phyloP scores from a whole-genome alignment of 768 basidiomycete genomes.

The Hemileccinum impolitum region DNA sequence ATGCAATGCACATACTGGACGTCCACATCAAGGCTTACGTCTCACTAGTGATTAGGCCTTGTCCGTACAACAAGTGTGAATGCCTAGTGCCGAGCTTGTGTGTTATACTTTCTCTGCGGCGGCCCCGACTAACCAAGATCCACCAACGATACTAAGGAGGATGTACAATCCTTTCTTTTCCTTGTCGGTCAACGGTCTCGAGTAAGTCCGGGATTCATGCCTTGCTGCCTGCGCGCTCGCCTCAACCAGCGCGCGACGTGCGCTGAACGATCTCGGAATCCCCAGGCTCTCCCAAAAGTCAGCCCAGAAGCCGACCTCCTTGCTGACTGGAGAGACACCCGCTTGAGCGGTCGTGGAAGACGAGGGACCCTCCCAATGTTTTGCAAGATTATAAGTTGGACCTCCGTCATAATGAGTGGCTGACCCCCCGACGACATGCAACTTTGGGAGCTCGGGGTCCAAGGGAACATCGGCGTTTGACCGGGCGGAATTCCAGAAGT shows the following conservation, averaged over 20 bases:
- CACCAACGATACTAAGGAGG: constrained; percentile 45
- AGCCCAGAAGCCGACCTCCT: constrained; percentile 23
- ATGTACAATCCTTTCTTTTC: constrained; percentile 48
- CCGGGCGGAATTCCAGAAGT: constrained; percentile 55
- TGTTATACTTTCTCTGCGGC: constrained; percentile 11
- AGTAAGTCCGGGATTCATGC: constrained; percentile 17
- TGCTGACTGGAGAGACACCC: constrained; percentile 11
- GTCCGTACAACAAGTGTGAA: neutral
- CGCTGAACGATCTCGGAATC: constrained; percentile 32
- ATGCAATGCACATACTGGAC: neutral
- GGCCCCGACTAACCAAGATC: constrained; percentile 46
- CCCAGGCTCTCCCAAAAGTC: constrained; percentile 38
- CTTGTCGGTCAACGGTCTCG: constrained; percentile 38
- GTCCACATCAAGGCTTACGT: too few species aligned
- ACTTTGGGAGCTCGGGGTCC: constrained; percentile 38
- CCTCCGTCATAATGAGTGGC: constrained; percentile 47
- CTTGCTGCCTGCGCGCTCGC: constrained; percentile 11
- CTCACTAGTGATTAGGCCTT: too few species aligned
- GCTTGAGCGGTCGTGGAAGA: too few species aligned
- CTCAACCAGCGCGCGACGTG: constrained; percentile 15
- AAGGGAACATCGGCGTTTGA: constrained; percentile 29
- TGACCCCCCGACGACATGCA: constrained; percentile 48
- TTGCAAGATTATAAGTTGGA: constrained; percentile 41
- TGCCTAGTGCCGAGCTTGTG: constrained; percentile 13
- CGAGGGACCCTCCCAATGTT: constrained; percentile 6